A percentile compares a stretch with the other conserved stretches of the same genome.
Conservation (phyloP, 495 filamentous ascomycete species). For the Lentithecium fluviatile region DNA sequence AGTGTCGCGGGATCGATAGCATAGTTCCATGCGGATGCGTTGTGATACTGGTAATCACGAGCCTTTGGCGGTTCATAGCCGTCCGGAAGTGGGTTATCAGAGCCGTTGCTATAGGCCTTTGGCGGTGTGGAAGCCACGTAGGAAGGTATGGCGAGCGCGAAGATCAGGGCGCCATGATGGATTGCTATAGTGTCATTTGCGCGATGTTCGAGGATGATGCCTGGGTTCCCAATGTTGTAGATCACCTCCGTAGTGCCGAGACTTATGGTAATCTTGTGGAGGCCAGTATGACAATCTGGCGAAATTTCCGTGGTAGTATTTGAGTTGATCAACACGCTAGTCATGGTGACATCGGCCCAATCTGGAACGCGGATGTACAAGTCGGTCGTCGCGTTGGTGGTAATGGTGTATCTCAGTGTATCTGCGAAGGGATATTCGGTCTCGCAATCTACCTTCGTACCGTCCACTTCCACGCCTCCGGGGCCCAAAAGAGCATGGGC, state of each 20-base stretch:
- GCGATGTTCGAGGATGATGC: constrained; percentile 40
- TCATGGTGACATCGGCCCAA: constrained; percentile 45
- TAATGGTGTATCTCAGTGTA: constrained; percentile 50
- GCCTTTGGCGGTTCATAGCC: constrained; percentile 40
- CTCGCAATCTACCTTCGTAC: constrained; percentile 43
- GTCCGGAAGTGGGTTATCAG: constrained; percentile 15
- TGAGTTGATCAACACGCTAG: constrained; percentile 15
- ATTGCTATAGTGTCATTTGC: constrained; percentile 57
- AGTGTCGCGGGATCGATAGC: constrained; percentile 52
- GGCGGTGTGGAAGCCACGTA: constrained; percentile 34
- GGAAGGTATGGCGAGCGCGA: constrained; percentile 51
- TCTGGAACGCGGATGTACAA: constrained; percentile 53
- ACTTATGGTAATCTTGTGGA: constrained; percentile 41
- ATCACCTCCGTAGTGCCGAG: constrained; percentile 36
- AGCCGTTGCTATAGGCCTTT: constrained; percentile 28
- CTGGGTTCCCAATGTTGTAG: constrained; percentile 33
- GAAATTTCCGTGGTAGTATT: constrained; percentile 21
- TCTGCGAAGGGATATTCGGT: constrained; percentile 58
- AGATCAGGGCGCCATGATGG: constrained; percentile 56
- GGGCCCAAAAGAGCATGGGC: constrained; percentile 49
- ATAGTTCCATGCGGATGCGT: constrained; percentile 48
- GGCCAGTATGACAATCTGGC: constrained; percentile 33
- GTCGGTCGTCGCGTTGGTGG: constrained; percentile 43
- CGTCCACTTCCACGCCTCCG: constrained; percentile 36
- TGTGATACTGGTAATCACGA: constrained; percentile 38